Percentiles rank a stretch among this genome's conserved stretches.
These are phyloP conservation scores for Kalmusia sp. DNA, from an alignment of 2,329 filamentous ascomycete species.

Conservation along the genomic window DNA sequence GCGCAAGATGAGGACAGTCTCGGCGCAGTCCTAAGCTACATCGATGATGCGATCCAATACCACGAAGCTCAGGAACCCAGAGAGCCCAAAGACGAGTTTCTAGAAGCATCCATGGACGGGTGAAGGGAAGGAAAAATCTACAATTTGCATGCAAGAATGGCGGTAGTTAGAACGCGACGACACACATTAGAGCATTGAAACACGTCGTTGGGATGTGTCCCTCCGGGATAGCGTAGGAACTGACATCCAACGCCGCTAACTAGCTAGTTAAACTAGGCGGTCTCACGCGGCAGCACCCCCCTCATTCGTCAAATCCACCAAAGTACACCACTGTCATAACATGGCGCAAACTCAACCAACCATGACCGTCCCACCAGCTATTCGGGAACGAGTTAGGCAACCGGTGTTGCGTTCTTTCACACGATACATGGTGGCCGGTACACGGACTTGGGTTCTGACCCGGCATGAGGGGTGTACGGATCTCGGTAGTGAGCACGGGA, in stretches of 20 bases:
- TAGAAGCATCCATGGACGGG: slow-evolving; percentile 17
- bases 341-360: background rate
- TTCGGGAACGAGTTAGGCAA: background rate
- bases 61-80: slow-evolving; percentile 92
- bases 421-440: background rate
- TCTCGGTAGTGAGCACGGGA: background rate
- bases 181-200: background rate
- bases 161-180: background rate
- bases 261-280: background rate
- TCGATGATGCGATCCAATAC: slow-evolving; percentile 92
- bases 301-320: background rate
- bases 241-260: background rate
- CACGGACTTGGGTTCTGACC: slow-evolving; percentile 3
- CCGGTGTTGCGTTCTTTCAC: background rate
- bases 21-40: slow-evolving; percentile 82
- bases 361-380: background rate
- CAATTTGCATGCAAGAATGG: background rate
- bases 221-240: background rate
- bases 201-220: background rate
- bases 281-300: background rate
- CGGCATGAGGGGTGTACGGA: background rate
- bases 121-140: slow-evolving; percentile 1
- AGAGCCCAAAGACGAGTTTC: slow-evolving; percentile 68
- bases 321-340: background rate
- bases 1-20: slow-evolving; percentile 93